Base-by-base conservation (phyloP, 768 basidiomycete species). In the Termitomyces sp. region DNA sequence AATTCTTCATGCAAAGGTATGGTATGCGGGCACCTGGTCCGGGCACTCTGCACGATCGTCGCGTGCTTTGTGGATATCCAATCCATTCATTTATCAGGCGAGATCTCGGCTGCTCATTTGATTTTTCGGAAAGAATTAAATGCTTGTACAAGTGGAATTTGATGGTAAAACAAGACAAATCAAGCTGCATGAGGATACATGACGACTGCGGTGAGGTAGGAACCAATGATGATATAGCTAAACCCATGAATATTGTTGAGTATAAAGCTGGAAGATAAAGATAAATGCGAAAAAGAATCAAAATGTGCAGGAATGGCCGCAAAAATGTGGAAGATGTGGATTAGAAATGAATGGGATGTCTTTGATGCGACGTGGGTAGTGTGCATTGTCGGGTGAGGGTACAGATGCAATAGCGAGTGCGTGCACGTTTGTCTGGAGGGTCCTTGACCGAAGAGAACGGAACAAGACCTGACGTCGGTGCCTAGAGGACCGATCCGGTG, bases 331-430 rank as follows among this genome's bases (percentile, higher is more conserved):
- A 41, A 36, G 33, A 58, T 53, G 56, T 32, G 38, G 20, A 43
- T 20, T 54, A 54, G 53, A 43, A 32, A 41, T 53, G 26, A 16
- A 26, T 14, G 23, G 16, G 38, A 16, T 13, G 52, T 47, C 28
- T 55, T 59, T 44, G 57, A 61, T 61, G 57, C 54, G 63, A 50
- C 56, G 52, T 46, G 50, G 20, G 59, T 35, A 38, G 36, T 20
- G 48, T 61, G 63, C 63, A 61, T 61, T 58, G 62, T 56, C 56
- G 57, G 58, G 58, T 43, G 20, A 41, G 61, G 55, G 44, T 63
- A 61, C 60, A 61, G 26, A 53, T 62, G 62, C 59, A 49, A 63
- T 63, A 57, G 63, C 62, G 43, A 46, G 40, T 41, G 40, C 53
- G 53, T 54, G 40, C 41, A 46, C 43, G 56, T 60, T 40, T 40